Percentiles rank a stretch among this genome's conserved stretches.
phyloP scores from a whole-genome alignment of 345 rosid genomes.

The Citrus reticulata region DNA sequence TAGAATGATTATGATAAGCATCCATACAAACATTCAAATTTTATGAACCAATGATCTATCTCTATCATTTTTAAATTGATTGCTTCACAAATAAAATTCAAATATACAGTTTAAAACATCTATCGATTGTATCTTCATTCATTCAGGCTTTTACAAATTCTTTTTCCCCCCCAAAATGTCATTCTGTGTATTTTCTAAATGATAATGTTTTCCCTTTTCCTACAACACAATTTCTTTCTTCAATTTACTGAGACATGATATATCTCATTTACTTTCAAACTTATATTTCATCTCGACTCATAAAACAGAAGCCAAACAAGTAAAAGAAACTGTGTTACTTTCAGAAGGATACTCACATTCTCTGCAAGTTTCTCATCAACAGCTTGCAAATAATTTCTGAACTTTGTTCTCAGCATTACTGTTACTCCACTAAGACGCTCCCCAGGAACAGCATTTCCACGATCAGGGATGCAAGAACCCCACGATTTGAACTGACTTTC shows the following conservation, averaged over 20 bases:
- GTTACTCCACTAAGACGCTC: conserved; percentile 94
- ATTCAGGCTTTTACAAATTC: neutral
- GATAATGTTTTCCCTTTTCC: neutral
- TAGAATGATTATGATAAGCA: neutral
- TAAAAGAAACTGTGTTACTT: neutral
- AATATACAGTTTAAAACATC: neutral
- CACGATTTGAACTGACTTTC: conserved; percentile 83
- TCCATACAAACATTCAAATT: neutral
- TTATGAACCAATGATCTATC: neutral
- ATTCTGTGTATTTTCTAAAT: neutral
- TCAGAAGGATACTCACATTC: conserved; percentile 56
- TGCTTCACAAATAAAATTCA: neutral
- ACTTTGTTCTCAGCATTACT: conserved; percentile 92
- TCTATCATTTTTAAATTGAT: neutral
- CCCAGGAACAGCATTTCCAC: conserved; percentile 78
- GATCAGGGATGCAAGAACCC: conserved; percentile 90
- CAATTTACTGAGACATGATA: neutral
- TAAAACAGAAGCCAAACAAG: neutral
- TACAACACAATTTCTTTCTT: neutral
- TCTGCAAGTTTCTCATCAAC: conserved; percentile 87
- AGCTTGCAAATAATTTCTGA: conserved; percentile 84
- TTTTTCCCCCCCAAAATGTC: neutral
- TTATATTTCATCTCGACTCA: neutral
- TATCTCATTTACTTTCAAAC: neutral
- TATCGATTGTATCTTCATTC: neutral